Conservation (phyloP, 805 yeast genomes). For the Torulaspora maleeae region DNA sequence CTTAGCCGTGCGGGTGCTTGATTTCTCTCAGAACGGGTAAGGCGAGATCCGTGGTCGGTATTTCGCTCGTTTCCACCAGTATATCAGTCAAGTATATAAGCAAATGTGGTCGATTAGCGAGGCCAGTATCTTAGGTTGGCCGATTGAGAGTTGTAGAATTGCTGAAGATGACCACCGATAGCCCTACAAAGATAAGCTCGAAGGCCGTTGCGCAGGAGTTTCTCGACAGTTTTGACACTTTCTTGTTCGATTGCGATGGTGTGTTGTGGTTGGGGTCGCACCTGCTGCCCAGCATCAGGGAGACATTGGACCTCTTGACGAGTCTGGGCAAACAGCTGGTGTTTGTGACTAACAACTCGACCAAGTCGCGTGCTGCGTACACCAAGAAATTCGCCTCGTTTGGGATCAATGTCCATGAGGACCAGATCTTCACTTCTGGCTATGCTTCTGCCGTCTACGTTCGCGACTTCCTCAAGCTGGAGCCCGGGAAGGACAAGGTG, state of each 20-base stretch:
- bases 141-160: not conserved
- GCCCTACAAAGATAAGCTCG: conserved; percentile 45
- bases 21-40: conserved; percentile 4
- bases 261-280: conserved; percentile 91
- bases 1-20: not conserved
- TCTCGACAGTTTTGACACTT: conserved; percentile 69
- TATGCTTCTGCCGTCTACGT: conserved; percentile 88
- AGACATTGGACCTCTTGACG: conserved; percentile 61
- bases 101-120: not conserved
- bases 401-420: conserved; percentile 41
- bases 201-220: conserved; percentile 49
- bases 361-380: conserved; percentile 79
- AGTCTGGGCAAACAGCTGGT: conserved; percentile 58
- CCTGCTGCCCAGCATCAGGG: conserved; percentile 70
- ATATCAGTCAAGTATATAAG: not conserved
- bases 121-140: too few species aligned
- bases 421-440: conserved; percentile 86
- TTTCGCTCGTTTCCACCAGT: conserved; percentile 5
- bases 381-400: conserved; percentile 65
- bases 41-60: not conserved
- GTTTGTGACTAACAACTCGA: conserved; percentile 94
- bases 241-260: conserved; percentile 95
- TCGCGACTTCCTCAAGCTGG: conserved; percentile 66
- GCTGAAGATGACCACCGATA: conserved; percentile 12
- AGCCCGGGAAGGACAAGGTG: conserved; percentile 66